Base-by-base conservation (phyloP, 2,329 filamentous ascomycete species). In the Amauroascus verrucosus region DNA sequence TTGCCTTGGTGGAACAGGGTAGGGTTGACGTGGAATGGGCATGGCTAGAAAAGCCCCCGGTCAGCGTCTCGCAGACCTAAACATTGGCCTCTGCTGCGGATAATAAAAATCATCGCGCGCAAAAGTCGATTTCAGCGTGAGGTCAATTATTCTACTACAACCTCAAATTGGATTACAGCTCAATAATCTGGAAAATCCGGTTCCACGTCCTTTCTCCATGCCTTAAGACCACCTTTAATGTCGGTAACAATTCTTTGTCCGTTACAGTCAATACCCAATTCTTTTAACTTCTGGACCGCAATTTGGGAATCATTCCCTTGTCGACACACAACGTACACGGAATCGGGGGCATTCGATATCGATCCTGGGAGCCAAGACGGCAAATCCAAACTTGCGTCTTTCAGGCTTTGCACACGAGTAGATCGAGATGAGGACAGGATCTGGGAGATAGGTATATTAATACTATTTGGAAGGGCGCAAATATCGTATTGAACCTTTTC, bases 401-500 rank as follows among this genome's bases (percentile, higher is more conserved):
- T 18, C 2, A 30, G n/a, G 13, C 30, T 22, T 37, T 48, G 11
- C 18, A 13, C 18, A n/a, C 33, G 26, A 9, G 26, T 6, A 32
- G 41, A 30, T 6, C 24, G 32, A 20, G 44, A 48, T 6, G 64
- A 61, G 11, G 65, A 64, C 24, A 73, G 54, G 22, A 75, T 72
- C 2, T 58, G 63, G 1, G 71, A 72, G 8, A 75, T 70, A 2
- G 73, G 73, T 18, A 75, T 64, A 49, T 75, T 96, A 48, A 94
- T 70, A 24, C 87, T 88, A 0, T 85, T 85, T 0, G 82, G 74
- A 6, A 98, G 75, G 56, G 77, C 82, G 58, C 85, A 89, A 43
- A 97, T 82, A 14, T 85, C 84, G 59, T 87, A 96, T 56, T 95
- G 88, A 26, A 88, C 86, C 61, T 81, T 81, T 60, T 95, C 88